Evolutionary conservation across 106 monocot species (phyloP).

Genomic region (Allium sativum): DNA sequence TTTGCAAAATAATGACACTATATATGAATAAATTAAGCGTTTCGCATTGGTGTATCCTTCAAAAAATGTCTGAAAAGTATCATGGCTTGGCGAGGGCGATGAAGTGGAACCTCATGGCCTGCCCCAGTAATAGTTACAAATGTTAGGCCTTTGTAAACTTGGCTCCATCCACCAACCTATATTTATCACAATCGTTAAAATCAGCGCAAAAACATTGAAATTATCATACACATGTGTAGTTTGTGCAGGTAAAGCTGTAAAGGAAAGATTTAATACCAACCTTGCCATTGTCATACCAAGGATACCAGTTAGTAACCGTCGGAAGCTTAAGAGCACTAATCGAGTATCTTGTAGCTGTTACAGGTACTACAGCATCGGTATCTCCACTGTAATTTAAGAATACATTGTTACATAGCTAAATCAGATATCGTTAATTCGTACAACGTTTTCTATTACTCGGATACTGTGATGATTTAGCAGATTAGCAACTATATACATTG

Average conservation of each 20-base stretch:
- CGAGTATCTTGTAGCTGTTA: conserved; percentile 92
- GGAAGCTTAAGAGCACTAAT: conserved; percentile 80
- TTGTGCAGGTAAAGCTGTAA: background rate
- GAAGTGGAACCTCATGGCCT: conserved; percentile 92
- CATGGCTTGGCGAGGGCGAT: conserved; percentile 64
- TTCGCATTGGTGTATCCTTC: conserved; percentile 62
- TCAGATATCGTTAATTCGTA: no score
- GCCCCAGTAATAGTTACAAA: conserved; percentile 72
- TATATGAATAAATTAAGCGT: background rate
- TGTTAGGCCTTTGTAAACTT: conserved; percentile 73
- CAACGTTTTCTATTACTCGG: no score
- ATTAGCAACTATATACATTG: no score
- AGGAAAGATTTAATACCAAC: conserved; percentile 11
- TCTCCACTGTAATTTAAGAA: conserved; percentile 53
- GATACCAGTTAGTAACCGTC: conserved; percentile 63
- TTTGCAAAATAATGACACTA: background rate
- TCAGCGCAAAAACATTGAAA: background rate
- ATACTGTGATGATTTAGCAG: no score
- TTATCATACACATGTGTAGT: background rate
- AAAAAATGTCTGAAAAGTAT: conserved; percentile 84
- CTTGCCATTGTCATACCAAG: conserved; percentile 83
- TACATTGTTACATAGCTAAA: no score
- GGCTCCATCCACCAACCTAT: conserved; percentile 92
- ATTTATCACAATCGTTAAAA: no score
- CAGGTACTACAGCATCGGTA: conserved; percentile 80